Percentiles rank a stretch among this genome's conserved stretches.
Conservation (phyloP, 2,329 filamentous ascomycete genomes). For the Fusarium longipes region DNA sequence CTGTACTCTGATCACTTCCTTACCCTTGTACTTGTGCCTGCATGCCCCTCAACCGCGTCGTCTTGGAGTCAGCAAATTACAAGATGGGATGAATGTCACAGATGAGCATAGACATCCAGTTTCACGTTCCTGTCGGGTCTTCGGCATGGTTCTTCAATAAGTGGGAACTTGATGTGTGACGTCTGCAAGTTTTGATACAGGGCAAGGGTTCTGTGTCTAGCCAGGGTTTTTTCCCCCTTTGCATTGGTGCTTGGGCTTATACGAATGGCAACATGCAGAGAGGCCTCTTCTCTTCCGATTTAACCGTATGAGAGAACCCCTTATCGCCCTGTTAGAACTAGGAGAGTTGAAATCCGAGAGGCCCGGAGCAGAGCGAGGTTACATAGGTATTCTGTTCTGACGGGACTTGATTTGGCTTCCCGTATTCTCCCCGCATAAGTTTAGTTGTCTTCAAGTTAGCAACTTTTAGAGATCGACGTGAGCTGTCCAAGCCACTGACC, state of each 20-base stretch:
- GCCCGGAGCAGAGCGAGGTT: neutral
- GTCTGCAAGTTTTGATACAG: constrained; percentile 1
- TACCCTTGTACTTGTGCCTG: neutral
- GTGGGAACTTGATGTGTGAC: constrained; percentile 22
- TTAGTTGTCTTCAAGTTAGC: neutral
- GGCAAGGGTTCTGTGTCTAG: neutral
- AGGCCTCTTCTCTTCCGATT: neutral
- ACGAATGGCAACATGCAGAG: neutral
- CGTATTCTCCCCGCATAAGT: constrained; percentile 7
- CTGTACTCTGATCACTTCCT: neutral
- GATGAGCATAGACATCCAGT: neutral
- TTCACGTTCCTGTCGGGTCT: constrained; percentile 13
- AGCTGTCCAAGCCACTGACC: constrained; percentile 8
- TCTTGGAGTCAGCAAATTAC: constrained; percentile 14
- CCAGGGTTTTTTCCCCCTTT: neutral
- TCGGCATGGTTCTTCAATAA: constrained; percentile 23
- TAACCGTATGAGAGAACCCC: neutral
- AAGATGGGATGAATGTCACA: constrained; percentile 5
- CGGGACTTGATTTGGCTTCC: constrained; percentile 4
- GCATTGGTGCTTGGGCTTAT: neutral
- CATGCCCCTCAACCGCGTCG: neutral
- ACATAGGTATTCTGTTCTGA: neutral
- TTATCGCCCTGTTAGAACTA: neutral
- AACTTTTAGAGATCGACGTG: neutral
- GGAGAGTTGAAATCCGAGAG: neutral